A percentile compares a stretch with the other conserved stretches of the same genome.
These are phyloP conservation scores for Quercus agrifolia DNA, from an alignment of 306 rosid genomes.

Conservation along the genomic window DNA sequence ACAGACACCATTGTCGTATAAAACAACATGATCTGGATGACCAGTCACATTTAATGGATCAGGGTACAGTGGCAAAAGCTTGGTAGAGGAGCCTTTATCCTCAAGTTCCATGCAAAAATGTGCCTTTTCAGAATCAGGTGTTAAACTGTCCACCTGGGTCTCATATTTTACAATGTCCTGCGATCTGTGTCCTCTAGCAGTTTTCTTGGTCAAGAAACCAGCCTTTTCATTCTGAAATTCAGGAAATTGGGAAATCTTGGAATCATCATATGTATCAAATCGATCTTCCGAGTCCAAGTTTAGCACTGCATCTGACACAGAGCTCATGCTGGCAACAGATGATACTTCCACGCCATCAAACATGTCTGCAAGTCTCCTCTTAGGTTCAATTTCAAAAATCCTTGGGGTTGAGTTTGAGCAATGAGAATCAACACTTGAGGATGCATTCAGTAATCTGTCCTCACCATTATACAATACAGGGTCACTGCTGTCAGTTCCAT, in stretches of 20 bases:
- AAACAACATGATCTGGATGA: constrained; percentile 1
- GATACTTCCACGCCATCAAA: constrained; percentile 20
- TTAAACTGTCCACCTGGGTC: constrained; percentile 8
- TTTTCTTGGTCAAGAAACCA: constrained; percentile 13
- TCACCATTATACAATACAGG: constrained; percentile 18
- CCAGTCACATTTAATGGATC: constrained; percentile 7
- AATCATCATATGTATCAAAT: constrained; percentile 22
- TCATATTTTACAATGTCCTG: constrained; percentile 15
- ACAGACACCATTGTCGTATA: background rate
- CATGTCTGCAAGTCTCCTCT: constrained; percentile 13
- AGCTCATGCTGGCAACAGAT: constrained; percentile 23
- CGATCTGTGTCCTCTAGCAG: constrained; percentile 22
- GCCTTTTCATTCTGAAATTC: constrained; percentile 5
- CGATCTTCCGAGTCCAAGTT: constrained; percentile 27
- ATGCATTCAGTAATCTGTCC: constrained; percentile 9
- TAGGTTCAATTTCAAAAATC: constrained; percentile 11
- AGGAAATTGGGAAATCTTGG: constrained; percentile 14
- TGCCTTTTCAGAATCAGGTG: constrained; percentile 14
- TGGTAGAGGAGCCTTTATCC: constrained; percentile 12
- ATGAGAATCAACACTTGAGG: constrained; percentile 38
- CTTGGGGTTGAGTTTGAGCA: constrained; percentile 42
- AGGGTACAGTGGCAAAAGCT: constrained; percentile 24
- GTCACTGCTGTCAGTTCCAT: background rate
- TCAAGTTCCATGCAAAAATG: constrained; percentile 19
- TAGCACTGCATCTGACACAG: constrained; percentile 25